phyloP scores from a whole-genome alignment of 208 protist genomes.

The Vickermania ingenoplastis region DNA sequence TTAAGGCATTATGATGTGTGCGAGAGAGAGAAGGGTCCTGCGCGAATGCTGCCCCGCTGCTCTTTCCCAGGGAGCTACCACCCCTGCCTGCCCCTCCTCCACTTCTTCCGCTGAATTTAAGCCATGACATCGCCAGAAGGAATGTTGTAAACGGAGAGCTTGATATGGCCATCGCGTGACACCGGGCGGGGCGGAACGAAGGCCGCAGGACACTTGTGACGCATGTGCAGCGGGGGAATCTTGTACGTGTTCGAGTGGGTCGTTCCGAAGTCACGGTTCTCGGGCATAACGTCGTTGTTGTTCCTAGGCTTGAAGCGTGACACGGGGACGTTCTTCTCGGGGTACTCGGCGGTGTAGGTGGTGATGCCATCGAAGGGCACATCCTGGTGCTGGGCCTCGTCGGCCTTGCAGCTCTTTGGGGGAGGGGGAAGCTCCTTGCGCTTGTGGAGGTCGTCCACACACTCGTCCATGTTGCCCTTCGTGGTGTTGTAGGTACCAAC shows the following conservation, averaged over 20 bases:
- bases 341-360: conserved; percentile 83
- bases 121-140: conserved; percentile 56
- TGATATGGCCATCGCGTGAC: conserved; percentile 79
- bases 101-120: too few relatives aligned
- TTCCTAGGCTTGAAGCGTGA: conserved; percentile 9
- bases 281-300: conserved; percentile 24
- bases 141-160: conserved; percentile 81
- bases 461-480: conserved; percentile 72
- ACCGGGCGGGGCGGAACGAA: conserved; percentile 54
- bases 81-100: too few relatives aligned
- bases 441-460: conserved; percentile 42
- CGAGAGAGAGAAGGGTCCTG: too few relatives aligned
- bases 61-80: too few relatives aligned
- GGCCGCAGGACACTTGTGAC: conserved; percentile 60
- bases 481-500: conserved; percentile 76
- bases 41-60: too few relatives aligned
- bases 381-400: conserved; percentile 34
- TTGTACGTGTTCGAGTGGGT: conserved; percentile 46
- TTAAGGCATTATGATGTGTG: too few relatives aligned
- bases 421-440: conserved; percentile 45
- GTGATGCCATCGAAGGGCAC: conserved; percentile 80
- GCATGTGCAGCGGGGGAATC: conserved; percentile 41
- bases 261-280: conserved; percentile 83
- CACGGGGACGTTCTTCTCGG: conserved; percentile 64
- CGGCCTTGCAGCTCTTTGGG: conserved; percentile 65